Percentiles rank a stretch among this genome's conserved stretches.
Evolutionary conservation across 2,329 filamentous ascomycete genomes (phyloP).

Genomic region (Chaetomiaceae sp.): DNA sequence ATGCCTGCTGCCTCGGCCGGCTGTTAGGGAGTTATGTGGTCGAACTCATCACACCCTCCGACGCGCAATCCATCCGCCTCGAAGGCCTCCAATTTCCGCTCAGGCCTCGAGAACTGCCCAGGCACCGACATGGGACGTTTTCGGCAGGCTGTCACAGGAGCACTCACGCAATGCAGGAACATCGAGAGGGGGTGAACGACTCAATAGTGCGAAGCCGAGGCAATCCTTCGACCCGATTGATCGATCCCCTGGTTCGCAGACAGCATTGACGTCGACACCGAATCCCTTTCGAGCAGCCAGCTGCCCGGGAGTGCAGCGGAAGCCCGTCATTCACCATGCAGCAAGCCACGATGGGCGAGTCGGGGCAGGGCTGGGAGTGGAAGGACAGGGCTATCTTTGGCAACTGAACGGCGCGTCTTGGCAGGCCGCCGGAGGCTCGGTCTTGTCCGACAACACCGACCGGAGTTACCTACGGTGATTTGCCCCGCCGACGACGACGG

Average conservation of each 20-base stretch:
- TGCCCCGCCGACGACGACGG: too few relatives aligned
- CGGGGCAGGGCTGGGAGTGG: too few relatives aligned
- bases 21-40: neutral
- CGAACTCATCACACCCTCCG: neutral
- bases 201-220: neutral
- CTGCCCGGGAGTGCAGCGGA: neutral
- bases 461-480: too few relatives aligned
- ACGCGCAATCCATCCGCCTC: neutral
- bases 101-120: neutral
- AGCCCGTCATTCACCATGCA: neutral
- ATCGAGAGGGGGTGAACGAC: neutral
- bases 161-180: neutral
- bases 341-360: neutral
- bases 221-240: neutral
- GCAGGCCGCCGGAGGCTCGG: neutral
- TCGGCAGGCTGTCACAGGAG: neutral
- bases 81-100: neutral
- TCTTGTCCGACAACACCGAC: neutral
- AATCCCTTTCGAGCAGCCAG: neutral
- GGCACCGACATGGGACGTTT: neutral
- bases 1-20: neutral
- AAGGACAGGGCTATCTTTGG: neutral
- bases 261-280: conserved; percentile 9
- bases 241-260: neutral
- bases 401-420: neutral